Conservation (phyloP, 1,284 basidiomycete genomes). For the Apiotrichum akiyoshidainum region DNA sequence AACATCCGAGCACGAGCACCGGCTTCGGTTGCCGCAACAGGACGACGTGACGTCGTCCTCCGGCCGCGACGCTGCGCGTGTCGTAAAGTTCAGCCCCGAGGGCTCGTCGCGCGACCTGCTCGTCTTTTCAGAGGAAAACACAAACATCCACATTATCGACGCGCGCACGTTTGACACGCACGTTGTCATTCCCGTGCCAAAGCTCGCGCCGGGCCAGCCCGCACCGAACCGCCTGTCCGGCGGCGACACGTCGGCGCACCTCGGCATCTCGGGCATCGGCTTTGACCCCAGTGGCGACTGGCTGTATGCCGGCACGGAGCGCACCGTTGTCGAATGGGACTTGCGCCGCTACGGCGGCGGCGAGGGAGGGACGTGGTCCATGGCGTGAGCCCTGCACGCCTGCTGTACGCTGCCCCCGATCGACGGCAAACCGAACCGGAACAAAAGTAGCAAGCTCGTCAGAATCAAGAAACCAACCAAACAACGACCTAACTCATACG, state of each 20-base stretch:
- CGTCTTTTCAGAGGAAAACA: conserved; percentile 46
- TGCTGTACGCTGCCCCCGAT: not conserved
- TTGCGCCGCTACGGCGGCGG: conserved; percentile 38
- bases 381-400: conserved; percentile 26
- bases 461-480: too few relatives aligned
- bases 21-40: conserved; percentile 18
- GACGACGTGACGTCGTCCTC: conserved; percentile 32
- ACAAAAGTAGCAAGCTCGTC: too few relatives aligned
- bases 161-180: conserved; percentile 49
- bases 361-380: conserved; percentile 37
- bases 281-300: conserved; percentile 50
- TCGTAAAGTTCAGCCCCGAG: conserved; percentile 50
- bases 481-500: too few relatives aligned
- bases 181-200: conserved; percentile 44
- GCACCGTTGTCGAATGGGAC: conserved; percentile 51
- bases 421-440: too few relatives aligned
- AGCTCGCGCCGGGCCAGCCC: conserved; percentile 2
- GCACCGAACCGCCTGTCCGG: conserved; percentile 18
- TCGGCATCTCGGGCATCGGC: conserved; percentile 45
- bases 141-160: conserved; percentile 50
- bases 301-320: conserved; percentile 49
- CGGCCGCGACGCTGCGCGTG: conserved; percentile 46
- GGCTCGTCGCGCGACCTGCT: conserved; percentile 46
- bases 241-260: conserved; percentile 35
- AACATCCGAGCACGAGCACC: conserved; percentile 3